A percentile compares a stretch with the other conserved stretches of the same genome.
These are phyloP conservation scores for Camelina sativa DNA, from an alignment of 345 rosid species.

Conservation along the genomic window DNA sequence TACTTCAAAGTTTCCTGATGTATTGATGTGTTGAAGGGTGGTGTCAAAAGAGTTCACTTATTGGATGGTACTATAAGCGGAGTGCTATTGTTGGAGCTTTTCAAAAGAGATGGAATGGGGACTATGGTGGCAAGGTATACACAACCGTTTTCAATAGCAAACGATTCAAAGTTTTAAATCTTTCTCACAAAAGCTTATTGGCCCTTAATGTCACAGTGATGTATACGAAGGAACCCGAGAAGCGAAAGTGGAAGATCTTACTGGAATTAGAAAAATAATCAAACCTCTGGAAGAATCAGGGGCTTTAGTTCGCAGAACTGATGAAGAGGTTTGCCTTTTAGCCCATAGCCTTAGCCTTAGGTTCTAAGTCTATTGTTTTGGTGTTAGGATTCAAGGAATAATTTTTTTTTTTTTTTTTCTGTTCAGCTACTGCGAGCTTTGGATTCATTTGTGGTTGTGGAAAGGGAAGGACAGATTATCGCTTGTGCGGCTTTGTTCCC, in stretches of 20 bases:
- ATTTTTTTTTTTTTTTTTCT: constrained; percentile 23
- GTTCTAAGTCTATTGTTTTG: constrained; percentile 7
- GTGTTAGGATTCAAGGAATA: neutral
- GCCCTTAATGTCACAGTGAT: constrained; percentile 57
- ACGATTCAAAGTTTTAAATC: neutral
- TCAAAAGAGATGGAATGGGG: constrained; percentile 99
- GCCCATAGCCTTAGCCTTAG: neutral
- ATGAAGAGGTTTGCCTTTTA: constrained; percentile 66
- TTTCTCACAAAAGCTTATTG: neutral
- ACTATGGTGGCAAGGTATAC: constrained; percentile 98
- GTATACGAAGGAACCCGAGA: constrained; percentile 89
- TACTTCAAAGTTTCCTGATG: constrained; percentile 1
- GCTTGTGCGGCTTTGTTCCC: constrained; percentile 96
- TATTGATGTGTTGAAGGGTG: constrained; percentile 55
- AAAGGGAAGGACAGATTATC: constrained; percentile 91
- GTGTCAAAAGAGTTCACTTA: constrained; percentile 97
- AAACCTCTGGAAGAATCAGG: constrained; percentile 81
- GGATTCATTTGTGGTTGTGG: constrained; percentile 73
- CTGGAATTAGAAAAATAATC: constrained; percentile 75
- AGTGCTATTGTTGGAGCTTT: constrained; percentile 80
- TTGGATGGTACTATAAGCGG: constrained; percentile 95
- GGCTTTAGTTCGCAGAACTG: constrained; percentile 65
- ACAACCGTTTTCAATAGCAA: neutral
- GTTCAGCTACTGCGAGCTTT: constrained; percentile 67
- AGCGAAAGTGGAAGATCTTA: constrained; percentile 69